Evolutionary conservation across 257 asterid genomes (phyloP), one percentile per base, ranked within the genome.

Genomic region (Leptodermis oblonga): DNA sequence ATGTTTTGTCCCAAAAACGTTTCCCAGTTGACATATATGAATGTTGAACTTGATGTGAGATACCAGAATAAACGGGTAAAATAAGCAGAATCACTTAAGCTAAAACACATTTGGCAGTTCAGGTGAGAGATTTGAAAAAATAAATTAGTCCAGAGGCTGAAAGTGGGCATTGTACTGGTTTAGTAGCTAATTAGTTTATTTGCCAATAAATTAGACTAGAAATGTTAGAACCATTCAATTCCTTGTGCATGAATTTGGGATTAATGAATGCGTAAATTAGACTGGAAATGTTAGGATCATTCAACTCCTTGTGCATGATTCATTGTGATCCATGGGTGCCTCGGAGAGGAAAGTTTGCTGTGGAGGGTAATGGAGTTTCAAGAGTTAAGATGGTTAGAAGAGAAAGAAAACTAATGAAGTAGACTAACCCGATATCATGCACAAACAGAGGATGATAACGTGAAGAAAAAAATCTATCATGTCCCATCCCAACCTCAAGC

Each of bases 401-500:
- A 48, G 34, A 23, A 43, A 15, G 30, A 64, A 39, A 46, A 41
- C 54, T 25, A 39, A 39, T 39, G 5, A 39, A 62, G 52, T 26
- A 39, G 34, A 11, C 20, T 23, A 64, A 65, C 42, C 56, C 43
- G 56, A 7, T 43, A 26, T 15, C 7, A 25, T 65, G 55, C 31
- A 14, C 22, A 42, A 6, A 4, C 55, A 42, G 25, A 7, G 55
- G 11, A 18, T 14, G 41, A 43, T 42, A 26, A 25, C 34, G 18
- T 42, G 39, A 18, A 64, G 25, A 23, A 18, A 26, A 8, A 45
- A n/a, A 28, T 49, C 69, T 65, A 26, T 49, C 58, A 28, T 28
- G 42, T 7, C 48, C 73, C 33, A 43, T 30, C 37, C 68, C 60
- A 43, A 42, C 59, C 56, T 42, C 68, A 65, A 33, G 67, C 25